A percentile compares a stretch with the other conserved stretches of the same genome.
Conservation (phyloP, 2,329 filamentous ascomycete species). For the Botrytis elliptica region DNA sequence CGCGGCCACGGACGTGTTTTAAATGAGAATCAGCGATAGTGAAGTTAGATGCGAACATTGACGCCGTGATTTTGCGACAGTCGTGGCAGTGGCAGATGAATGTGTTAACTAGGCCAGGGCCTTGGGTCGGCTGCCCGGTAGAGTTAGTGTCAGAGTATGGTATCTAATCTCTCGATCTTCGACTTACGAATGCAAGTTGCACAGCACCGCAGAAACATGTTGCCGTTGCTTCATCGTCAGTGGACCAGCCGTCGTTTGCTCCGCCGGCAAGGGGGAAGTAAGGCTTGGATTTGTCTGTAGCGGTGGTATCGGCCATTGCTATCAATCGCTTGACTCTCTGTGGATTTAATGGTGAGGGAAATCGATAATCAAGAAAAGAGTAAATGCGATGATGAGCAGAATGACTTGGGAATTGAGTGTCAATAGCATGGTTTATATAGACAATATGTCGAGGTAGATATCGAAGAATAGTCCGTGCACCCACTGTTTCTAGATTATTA, state of each 20-base stretch:
- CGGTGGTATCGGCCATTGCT: background rate
- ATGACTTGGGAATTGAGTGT: no score
- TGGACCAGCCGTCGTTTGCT: slow-evolving; percentile 47
- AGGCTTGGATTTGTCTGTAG: slow-evolving; percentile 28
- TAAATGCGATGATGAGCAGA: background rate
- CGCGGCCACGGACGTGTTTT: slow-evolving; percentile 50
- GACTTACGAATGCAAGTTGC: slow-evolving; percentile 52
- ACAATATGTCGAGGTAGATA: background rate
- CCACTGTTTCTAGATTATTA: background rate
- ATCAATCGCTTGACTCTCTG: no score
- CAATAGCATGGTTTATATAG: background rate
- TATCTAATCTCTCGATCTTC: background rate
- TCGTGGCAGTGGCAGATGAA: slow-evolving; percentile 62
- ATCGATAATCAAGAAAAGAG: background rate
- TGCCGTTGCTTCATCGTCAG: slow-evolving; percentile 50
- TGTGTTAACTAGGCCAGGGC: slow-evolving; percentile 46
- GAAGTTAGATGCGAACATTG: slow-evolving; percentile 62
- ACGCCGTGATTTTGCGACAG: slow-evolving; percentile 61
- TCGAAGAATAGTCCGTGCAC: background rate
- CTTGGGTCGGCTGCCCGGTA: slow-evolving; percentile 44
- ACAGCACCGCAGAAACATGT: slow-evolving; percentile 59
- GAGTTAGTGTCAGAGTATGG: background rate
- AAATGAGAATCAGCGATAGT: slow-evolving; percentile 47
- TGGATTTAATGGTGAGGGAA: background rate
- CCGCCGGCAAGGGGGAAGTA: slow-evolving; percentile 44